A percentile compares a stretch with the other conserved stretches of the same genome.
Conservation (phyloP, 176 grass and related monocot genomes). For the Pharus latifolius region DNA sequence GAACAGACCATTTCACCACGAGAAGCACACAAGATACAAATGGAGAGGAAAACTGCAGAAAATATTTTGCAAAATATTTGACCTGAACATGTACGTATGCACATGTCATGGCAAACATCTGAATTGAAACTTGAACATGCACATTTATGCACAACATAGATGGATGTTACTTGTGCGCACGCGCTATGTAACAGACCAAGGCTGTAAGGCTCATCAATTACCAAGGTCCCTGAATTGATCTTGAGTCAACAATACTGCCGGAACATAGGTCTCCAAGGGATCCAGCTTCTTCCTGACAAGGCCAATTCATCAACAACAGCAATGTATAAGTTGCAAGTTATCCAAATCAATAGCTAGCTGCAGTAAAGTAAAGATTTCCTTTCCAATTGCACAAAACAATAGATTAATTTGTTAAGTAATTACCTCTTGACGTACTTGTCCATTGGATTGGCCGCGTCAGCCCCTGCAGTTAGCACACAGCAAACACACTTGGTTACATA, state of each 20-base stretch:
- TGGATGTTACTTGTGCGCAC: neutral
- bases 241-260: conserved; percentile 68
- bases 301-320: neutral
- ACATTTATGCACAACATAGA: neutral
- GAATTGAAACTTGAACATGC: neutral
- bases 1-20: neutral
- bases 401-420: no score
- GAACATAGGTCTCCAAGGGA: conserved; percentile 73
- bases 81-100: neutral
- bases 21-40: neutral
- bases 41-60: neutral
- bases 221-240: conserved; percentile 81
- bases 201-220: neutral
- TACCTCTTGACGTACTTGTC: conserved; percentile 94
- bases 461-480: conserved; percentile 23
- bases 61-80: neutral
- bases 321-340: neutral
- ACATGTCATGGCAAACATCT: no score
- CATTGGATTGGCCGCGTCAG: conserved; percentile 43
- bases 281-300: conserved; percentile 81
- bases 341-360: neutral
- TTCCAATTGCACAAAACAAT: no score
- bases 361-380: neutral
- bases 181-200: neutral
- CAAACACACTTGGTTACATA: neutral